These are phyloP conservation scores for Rhodotorula sp. DNA, from an alignment of 1,284 basidiomycete genomes.

Conservation along the genomic window DNA sequence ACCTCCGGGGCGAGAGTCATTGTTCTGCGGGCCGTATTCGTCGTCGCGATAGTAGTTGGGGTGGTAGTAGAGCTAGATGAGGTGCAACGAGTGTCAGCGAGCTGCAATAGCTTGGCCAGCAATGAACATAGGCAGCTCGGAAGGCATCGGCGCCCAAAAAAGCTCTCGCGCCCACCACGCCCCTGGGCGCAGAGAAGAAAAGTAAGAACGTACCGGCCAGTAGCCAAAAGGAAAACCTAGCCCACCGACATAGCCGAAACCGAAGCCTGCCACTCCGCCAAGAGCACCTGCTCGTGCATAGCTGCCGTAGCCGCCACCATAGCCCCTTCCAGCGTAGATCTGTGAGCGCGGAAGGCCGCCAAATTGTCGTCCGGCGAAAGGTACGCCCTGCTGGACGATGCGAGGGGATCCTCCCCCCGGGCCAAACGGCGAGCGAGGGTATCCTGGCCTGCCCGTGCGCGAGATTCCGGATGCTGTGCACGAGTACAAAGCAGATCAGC, in stretches of 20 bases:
- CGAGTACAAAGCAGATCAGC: not conserved
- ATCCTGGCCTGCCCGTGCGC: not conserved
- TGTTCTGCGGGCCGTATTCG: conserved; percentile 22
- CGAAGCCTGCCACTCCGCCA: not conserved
- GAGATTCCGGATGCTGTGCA: not conserved
- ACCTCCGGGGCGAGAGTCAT: conserved; percentile 17
- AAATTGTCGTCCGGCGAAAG: conserved; percentile 14
- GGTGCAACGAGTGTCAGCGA: not conserved
- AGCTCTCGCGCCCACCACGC: too few species aligned
- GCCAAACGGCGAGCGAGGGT: not conserved
- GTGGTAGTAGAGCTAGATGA: conserved; percentile 14
- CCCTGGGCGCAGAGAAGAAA: too few species aligned
- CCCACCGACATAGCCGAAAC: conserved; percentile 8
- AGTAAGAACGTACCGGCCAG: not conserved
- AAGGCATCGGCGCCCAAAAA: too few species aligned
- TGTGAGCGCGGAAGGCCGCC: conserved; percentile 11
- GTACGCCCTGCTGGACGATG: not conserved
- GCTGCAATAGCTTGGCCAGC: not conserved
- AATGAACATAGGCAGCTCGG: too few species aligned
- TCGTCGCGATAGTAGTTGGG: conserved; percentile 28
- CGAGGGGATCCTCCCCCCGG: conserved; percentile 8
- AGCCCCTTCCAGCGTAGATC: conserved; percentile 11
- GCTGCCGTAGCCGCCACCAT: conserved; percentile 14
- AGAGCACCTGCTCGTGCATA: conserved; percentile 3
- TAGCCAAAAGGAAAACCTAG: conserved; percentile 23